phyloP scores from a whole-genome alignment of 192 early-diverging fungal species.

The Backusella morwellensis region DNA sequence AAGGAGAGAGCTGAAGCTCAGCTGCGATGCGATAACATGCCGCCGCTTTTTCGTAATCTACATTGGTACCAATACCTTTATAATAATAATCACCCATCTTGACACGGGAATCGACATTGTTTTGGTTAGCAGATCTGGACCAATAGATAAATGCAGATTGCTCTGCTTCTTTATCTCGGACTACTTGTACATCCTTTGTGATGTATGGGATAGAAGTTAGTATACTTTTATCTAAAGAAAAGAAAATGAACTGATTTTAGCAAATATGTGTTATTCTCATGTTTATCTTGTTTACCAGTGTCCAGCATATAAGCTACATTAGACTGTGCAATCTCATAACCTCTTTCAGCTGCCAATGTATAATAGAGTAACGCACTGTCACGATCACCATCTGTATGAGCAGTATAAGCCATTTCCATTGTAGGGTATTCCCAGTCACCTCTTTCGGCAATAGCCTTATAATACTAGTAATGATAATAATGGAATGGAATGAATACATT shows the following conservation, averaged over 20 bases:
- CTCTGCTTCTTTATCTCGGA: constrained; percentile 14
- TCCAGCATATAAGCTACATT: constrained; percentile 93
- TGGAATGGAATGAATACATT: neutral
- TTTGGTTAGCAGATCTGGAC: constrained; percentile 93
- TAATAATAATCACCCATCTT: constrained; percentile 95
- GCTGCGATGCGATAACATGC: constrained; percentile 85
- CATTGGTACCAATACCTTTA: constrained; percentile 71
- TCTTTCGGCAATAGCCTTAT: constrained; percentile 77
- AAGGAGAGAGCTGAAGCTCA: constrained; percentile 63
- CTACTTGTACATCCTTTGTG: neutral
- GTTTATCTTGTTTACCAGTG: constrained; percentile 29
- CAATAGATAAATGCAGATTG: constrained; percentile 83
- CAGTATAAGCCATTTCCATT: constrained; percentile 54
- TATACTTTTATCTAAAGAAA: constrained; percentile 4
- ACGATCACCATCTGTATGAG: constrained; percentile 59
- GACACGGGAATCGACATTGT: constrained; percentile 84
- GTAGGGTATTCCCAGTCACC: constrained; percentile 84
- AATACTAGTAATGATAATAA: constrained; percentile 46
- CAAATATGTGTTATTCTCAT: too few species aligned
- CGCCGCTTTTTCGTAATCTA: constrained; percentile 72
- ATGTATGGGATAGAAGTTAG: neutral
- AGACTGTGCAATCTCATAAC: constrained; percentile 82
- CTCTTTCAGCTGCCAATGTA: constrained; percentile 86
- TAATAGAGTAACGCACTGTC: constrained; percentile 73
- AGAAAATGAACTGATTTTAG: neutral